Percentiles rank a stretch among this genome's conserved stretches.
Conservation (phyloP, 208 protist species). For the Porcisia deanei region DNA sequence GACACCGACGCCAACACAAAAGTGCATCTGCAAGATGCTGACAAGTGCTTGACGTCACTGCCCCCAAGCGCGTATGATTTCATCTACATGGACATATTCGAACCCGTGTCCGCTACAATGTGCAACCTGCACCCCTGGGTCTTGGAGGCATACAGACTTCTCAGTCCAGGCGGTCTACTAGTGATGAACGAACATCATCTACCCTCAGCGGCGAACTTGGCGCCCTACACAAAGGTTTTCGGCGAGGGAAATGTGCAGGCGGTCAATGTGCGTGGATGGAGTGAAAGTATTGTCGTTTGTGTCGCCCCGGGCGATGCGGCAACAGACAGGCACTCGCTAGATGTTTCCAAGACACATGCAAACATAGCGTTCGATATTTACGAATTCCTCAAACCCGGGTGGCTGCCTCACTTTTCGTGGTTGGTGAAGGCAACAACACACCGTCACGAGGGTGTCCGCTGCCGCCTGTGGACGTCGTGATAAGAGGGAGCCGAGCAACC, state of each 20-base stretch:
- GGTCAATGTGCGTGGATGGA: slow-evolving; percentile 79
- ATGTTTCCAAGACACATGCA: slow-evolving; percentile 23
- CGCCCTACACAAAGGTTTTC: slow-evolving; percentile 42
- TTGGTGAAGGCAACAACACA: slow-evolving; percentile 26
- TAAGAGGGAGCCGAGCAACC: background rate
- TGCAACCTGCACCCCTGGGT: slow-evolving; percentile 50
- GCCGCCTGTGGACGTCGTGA: slow-evolving; percentile 38
- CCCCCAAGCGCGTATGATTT: slow-evolving; percentile 37
- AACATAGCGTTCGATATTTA: slow-evolving; percentile 38
- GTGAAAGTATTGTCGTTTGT: slow-evolving; percentile 69
- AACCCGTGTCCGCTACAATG: slow-evolving; percentile 63
- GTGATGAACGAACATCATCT: slow-evolving; percentile 79
- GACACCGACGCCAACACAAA: slow-evolving; percentile 36
- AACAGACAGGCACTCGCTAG: slow-evolving; percentile 20
- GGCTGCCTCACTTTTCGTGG: slow-evolving; percentile 44
- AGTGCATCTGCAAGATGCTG: slow-evolving; percentile 47
- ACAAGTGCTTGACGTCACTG: slow-evolving; percentile 6
- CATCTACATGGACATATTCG: slow-evolving; percentile 84
- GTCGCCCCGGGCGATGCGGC: slow-evolving; percentile 35
- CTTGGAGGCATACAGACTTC: slow-evolving; percentile 19
- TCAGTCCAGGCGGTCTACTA: slow-evolving; percentile 54
- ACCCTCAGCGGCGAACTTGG: slow-evolving; percentile 36
- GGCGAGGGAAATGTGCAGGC: slow-evolving; percentile 62
- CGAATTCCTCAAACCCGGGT: slow-evolving; percentile 37
- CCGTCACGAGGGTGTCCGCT: background rate